These are phyloP conservation scores for Kwoniella sp. DNA, from an alignment of 768 basidiomycete species.

Conservation along the genomic window DNA sequence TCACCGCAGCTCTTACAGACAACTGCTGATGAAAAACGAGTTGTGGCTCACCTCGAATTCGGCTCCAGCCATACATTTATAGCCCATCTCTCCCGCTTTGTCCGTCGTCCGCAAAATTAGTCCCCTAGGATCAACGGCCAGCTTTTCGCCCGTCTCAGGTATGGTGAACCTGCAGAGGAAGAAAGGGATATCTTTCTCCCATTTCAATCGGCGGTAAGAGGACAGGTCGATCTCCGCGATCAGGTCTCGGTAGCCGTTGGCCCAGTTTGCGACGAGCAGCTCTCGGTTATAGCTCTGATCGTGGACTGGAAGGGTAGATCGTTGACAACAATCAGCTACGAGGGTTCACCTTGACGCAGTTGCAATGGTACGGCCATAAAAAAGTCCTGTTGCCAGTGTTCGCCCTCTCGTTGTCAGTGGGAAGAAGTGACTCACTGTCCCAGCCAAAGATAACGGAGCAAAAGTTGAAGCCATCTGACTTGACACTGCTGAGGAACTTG, in stretches of 20 bases:
- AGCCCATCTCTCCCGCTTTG: conserved; percentile 58
- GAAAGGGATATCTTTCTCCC: conserved; percentile 89
- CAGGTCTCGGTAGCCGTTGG: conserved; percentile 90
- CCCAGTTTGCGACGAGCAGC: conserved; percentile 83
- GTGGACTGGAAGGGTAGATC: conserved; percentile 87
- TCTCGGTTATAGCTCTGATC: conserved; percentile 82
- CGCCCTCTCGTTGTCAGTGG: background rate
- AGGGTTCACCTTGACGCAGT: no score
- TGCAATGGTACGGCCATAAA: no score
- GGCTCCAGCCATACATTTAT: conserved; percentile 75
- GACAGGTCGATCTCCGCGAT: conserved; percentile 82
- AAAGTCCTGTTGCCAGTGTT: no score
- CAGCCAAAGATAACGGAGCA: conserved; percentile 79
- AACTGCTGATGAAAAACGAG: no score
- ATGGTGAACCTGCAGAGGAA: conserved; percentile 90
- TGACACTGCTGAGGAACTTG: conserved; percentile 82
- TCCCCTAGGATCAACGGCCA: conserved; percentile 85
- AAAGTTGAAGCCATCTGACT: conserved; percentile 80
- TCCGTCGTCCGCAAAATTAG: conserved; percentile 67
- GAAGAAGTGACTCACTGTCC: conserved; percentile 38
- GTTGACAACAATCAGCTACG: background rate
- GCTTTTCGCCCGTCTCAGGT: conserved; percentile 77
- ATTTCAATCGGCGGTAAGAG: conserved; percentile 83
- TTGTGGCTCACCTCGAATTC: conserved; percentile 91
- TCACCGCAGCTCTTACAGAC: no score